Conservation (phyloP, 495 filamentous ascomycete genomes). For the Xylaria grammica region DNA sequence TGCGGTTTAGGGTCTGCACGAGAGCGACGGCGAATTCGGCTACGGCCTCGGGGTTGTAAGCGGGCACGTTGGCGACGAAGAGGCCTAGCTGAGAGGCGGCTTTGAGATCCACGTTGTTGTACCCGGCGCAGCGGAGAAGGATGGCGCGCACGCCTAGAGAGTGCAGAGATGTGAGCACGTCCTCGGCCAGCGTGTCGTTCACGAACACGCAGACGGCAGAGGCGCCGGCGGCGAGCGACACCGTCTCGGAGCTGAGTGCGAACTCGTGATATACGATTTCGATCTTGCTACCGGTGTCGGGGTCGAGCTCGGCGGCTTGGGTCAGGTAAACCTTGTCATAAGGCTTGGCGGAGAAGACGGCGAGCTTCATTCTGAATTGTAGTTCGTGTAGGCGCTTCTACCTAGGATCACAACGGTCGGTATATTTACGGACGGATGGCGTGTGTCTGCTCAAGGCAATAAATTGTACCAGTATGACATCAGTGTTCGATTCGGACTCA, state of each 20-base stretch:
- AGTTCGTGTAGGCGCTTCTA: background rate
- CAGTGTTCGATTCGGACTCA: too few species aligned
- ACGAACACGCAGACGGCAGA: slow-evolving; percentile 74
- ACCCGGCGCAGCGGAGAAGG: slow-evolving; percentile 72
- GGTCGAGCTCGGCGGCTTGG: slow-evolving; percentile 29
- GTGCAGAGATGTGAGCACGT: slow-evolving; percentile 58
- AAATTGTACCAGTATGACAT: background rate
- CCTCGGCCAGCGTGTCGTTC: slow-evolving; percentile 62
- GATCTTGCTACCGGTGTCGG: slow-evolving; percentile 25
- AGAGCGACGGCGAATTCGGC: slow-evolving; percentile 74
- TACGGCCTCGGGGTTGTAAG: slow-evolving; percentile 74
- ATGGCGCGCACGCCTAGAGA: slow-evolving; percentile 57
- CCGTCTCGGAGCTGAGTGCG: slow-evolving; percentile 60
- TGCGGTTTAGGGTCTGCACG: slow-evolving; percentile 71
- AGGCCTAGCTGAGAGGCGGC: slow-evolving; percentile 61
- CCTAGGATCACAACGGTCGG: background rate
- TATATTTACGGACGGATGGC: background rate
- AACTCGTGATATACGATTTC: slow-evolving; percentile 61
- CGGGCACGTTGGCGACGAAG: slow-evolving; percentile 70
- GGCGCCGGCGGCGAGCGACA: slow-evolving; percentile 56
- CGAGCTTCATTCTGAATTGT: slow-evolving; percentile 55
- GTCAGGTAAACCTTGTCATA: slow-evolving; percentile 62
- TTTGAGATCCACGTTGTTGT: slow-evolving; percentile 69
- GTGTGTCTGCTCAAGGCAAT: background rate
- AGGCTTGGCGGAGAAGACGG: slow-evolving; percentile 67